Evolutionary conservation across 2,329 filamentous ascomycete species (phyloP), one percentile per base, ranked within the genome.

Genomic region (Diaporthe longicolla): DNA sequence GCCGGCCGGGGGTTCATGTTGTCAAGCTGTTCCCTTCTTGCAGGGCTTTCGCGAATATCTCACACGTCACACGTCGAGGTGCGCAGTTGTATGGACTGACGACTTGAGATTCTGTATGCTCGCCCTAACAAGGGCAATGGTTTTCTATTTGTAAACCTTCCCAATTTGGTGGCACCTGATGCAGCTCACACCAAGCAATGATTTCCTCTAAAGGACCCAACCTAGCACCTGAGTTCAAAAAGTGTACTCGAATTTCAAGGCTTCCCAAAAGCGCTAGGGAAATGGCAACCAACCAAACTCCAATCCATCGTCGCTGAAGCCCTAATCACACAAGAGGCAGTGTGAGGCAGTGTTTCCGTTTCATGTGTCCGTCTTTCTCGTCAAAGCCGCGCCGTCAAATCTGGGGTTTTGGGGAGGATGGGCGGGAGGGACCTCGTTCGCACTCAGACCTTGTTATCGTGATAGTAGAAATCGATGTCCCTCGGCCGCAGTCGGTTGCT

Each of bases 381-480:
- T 57, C 74, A 71, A 52, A 75, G 63, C 55, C 72, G 61, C 26
- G 24, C 35, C 54, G 37, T 48, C 59, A 65, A 65, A 48, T 48
- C 57, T 32, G 40, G 21, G 37, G 15, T 37, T 54, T 26, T 43
- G 45, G 63, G 32, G 32, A 24, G 45, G 55, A 26, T 54, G 19
- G 65, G 70, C 35, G 24, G 54, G 29, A 24, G 48, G 43, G 45
- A 45, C 24, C 32, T 55, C 43, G 17, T 45, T 43, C 24, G 32
- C 65, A 11, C 55, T 35, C 80, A 94, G 77, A 95, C 93, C 63
- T 89, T 92, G 80, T 95, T 94, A 82, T 99, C 97, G 82, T 99
- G 95, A 81, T 98, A 99, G 77, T 95, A 91, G 81, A 98, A 99
- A 79, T 93, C 92, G 76, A 99, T 97, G 83, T 99, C 95, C 78